These are phyloP conservation scores for Auriscalpium orientale DNA, from an alignment of 768 basidiomycete species.

Conservation along the genomic window DNA sequence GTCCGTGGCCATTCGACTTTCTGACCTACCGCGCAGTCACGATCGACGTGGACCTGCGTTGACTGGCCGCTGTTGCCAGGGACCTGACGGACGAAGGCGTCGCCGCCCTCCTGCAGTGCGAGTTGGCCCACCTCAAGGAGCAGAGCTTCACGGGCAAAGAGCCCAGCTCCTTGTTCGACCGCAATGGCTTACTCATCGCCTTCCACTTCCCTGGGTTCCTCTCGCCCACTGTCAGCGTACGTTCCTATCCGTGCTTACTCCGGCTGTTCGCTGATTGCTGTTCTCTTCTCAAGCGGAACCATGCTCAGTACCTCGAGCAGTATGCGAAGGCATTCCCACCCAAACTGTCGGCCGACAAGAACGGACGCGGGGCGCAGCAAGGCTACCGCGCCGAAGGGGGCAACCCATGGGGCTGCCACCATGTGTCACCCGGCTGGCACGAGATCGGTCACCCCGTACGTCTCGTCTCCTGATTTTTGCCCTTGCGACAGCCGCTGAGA, in stretches of 20 bases:
- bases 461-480: neutral
- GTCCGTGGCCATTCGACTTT: neutral
- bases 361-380: neutral
- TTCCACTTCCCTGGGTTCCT: neutral
- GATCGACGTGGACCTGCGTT: neutral
- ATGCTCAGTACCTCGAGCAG: neutral
- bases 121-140: neutral
- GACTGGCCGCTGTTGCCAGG: neutral
- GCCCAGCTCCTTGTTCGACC: neutral
- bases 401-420: neutral
- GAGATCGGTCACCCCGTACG: neutral
- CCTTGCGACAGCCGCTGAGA: neutral
- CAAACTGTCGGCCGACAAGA: neutral
- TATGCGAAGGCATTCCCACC: neutral
- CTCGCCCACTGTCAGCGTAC: neutral
- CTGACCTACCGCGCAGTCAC: neutral
- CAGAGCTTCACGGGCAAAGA: neutral
- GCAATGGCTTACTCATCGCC: neutral
- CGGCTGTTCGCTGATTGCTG: neutral
- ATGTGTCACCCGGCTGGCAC: neutral
- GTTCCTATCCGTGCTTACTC: neutral
- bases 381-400: neutral
- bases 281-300: neutral
- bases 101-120: neutral
- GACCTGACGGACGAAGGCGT: neutral